phyloP scores from a whole-genome alignment of 2,329 filamentous ascomycete genomes.

The Colletotrichum magnum region DNA sequence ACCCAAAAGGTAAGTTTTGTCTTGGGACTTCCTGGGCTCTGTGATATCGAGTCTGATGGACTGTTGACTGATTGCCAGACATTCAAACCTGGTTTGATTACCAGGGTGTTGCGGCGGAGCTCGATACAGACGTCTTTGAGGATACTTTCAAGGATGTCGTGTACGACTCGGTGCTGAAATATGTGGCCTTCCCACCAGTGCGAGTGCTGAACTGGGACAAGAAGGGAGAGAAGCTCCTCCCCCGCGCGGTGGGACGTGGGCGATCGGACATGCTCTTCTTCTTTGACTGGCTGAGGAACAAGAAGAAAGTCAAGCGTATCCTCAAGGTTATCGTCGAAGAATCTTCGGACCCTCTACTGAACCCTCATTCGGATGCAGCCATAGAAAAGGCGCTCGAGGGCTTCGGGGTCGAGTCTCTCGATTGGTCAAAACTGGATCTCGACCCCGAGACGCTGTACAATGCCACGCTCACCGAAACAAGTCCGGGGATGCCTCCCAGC shows the following conservation, averaged over 20 bases:
- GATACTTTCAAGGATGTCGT: constrained; percentile 41
- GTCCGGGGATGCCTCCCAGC: neutral
- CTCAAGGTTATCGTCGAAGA: constrained; percentile 50
- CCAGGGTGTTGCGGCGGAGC: constrained; percentile 32
- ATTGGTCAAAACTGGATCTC: constrained; percentile 50
- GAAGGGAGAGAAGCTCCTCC: constrained; percentile 22
- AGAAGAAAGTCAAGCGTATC: constrained; percentile 45
- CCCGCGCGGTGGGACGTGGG: constrained; percentile 36
- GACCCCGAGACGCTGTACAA: constrained; percentile 34
- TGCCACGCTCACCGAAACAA: constrained; percentile 1
- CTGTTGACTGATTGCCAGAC: constrained; percentile 25
- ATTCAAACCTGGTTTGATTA: constrained; percentile 46
- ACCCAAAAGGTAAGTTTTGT: constrained; percentile 28
- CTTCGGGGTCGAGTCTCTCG: constrained; percentile 47
- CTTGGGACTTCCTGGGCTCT: neutral
- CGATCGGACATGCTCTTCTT: constrained; percentile 45
- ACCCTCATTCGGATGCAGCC: constrained; percentile 47
- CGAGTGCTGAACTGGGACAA: constrained; percentile 1
- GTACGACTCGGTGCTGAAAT: constrained; percentile 47
- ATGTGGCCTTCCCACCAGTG: constrained; percentile 44
- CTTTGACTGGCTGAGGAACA: constrained; percentile 47
- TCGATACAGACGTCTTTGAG: constrained; percentile 32
- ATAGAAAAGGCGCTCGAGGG: constrained; percentile 46
- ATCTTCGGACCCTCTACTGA: constrained; percentile 37
- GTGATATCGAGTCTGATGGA: neutral